These are phyloP conservation scores for Xylariales sp. DNA, from an alignment of 2,329 filamentous ascomycete species.

Conservation along the genomic window DNA sequence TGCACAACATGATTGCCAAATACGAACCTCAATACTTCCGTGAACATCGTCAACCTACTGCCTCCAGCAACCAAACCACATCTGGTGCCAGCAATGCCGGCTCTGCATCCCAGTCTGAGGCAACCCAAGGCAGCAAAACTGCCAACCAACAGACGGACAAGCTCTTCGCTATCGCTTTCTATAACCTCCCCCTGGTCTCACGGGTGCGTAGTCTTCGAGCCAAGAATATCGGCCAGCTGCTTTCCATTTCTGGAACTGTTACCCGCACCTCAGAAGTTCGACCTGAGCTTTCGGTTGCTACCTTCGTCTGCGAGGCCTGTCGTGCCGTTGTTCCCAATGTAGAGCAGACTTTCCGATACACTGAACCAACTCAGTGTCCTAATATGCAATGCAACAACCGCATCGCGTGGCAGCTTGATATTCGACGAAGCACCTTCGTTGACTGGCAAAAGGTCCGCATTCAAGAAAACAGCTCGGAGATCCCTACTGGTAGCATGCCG, in stretches of 20 bases:
- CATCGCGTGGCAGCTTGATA: conserved; percentile 92
- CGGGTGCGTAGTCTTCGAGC: conserved; percentile 83
- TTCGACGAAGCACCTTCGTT: conserved; percentile 93
- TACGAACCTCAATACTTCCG: conserved; percentile 93
- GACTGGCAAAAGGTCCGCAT: conserved; percentile 99
- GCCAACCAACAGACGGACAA: conserved; percentile 95
- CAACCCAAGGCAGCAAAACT: conserved; percentile 63
- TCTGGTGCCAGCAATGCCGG: conserved; percentile 61
- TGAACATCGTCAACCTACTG: conserved; percentile 81
- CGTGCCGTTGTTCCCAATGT: conserved; percentile 82
- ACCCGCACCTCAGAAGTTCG: conserved; percentile 96
- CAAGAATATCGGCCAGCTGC: conserved; percentile 82
- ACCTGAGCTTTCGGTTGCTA: conserved; percentile 86
- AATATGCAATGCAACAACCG: conserved; percentile 85
- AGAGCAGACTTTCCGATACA: conserved; percentile 96
- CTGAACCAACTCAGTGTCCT: conserved; percentile 92
- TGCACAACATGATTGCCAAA: conserved; percentile 92
- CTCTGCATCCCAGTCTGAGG: conserved; percentile 58
- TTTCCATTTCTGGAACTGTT: conserved; percentile 95
- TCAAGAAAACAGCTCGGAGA: conserved; percentile 97
- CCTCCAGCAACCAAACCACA: conserved; percentile 67
- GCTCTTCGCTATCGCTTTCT: conserved; percentile 88
- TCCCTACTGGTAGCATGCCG: conserved; percentile 97
- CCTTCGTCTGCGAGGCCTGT: conserved; percentile 88
- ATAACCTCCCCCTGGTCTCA: conserved; percentile 85